Evolutionary conservation across 2,329 filamentous ascomycete genomes (phyloP).

Genomic region (Cladosporium sp.): DNA sequence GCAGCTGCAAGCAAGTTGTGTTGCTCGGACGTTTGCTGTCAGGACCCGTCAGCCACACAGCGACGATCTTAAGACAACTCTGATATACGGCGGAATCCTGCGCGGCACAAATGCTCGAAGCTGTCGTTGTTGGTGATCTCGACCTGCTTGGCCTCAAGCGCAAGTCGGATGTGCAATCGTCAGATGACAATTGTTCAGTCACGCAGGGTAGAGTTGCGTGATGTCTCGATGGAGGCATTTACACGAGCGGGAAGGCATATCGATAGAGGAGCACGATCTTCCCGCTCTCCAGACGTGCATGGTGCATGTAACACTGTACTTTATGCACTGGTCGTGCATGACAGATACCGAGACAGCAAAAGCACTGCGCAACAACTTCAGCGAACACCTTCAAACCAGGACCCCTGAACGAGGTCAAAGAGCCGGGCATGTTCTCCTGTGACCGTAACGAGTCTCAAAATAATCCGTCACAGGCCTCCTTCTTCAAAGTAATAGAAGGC

Average conservation of each 20-base stretch:
- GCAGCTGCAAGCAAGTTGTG: neutral
- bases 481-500: slow-evolving; percentile 16
- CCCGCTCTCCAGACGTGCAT: slow-evolving; percentile 9
- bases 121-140: neutral
- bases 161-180: neutral
- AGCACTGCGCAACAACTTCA: neutral
- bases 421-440: neutral
- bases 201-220: neutral
- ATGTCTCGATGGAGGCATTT: neutral
- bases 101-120: neutral
- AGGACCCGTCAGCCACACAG: neutral
- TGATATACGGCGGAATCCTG: slow-evolving; percentile 9
- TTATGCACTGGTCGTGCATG: slow-evolving; percentile 5
- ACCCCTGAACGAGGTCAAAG: neutral
- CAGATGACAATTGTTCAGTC: neutral
- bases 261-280: neutral
- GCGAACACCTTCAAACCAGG: neutral
- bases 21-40: slow-evolving; percentile 7
- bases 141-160: neutral
- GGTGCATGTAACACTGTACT: neutral
- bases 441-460: neutral
- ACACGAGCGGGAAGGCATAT: neutral
- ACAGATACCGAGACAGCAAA: slow-evolving; percentile 11
- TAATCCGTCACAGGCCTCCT: neutral
- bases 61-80: neutral